phyloP scores from a whole-genome alignment of 768 basidiomycete genomes.

The Auricularia auricula-judae region DNA sequence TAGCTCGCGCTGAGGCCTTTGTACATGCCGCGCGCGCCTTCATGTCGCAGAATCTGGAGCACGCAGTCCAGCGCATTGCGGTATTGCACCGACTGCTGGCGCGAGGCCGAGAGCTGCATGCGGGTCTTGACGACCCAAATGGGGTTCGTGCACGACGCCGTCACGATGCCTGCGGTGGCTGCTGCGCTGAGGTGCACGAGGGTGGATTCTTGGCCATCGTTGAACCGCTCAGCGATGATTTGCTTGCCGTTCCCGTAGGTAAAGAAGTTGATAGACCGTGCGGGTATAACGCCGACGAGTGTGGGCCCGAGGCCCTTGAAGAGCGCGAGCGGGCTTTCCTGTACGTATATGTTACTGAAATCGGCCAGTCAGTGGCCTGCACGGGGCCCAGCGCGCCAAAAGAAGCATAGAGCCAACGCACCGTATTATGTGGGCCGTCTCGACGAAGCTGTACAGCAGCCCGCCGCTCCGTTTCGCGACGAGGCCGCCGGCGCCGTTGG shows the following conservation, averaged over 20 bases:
- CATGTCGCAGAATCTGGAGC: conserved; percentile 61
- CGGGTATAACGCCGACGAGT: conserved; percentile 88
- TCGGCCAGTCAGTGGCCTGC: neutral
- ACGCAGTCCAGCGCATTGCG: conserved; percentile 31
- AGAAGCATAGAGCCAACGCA: neutral
- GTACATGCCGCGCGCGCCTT: conserved; percentile 85
- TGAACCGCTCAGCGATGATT: conserved; percentile 73
- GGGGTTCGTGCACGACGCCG: conserved; percentile 88
- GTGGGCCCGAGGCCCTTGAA: conserved; percentile 95
- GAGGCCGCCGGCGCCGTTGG: conserved; percentile 17
- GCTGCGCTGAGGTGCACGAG: conserved; percentile 81
- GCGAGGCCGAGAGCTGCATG: conserved; percentile 56
- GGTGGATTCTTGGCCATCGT: conserved; percentile 69
- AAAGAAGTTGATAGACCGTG: conserved; percentile 95
- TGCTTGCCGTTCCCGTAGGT: conserved; percentile 96
- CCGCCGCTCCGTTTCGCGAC: conserved; percentile 28
- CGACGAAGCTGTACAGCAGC: conserved; percentile 85
- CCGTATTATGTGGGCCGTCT: conserved; percentile 43
- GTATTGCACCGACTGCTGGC: conserved; percentile 1
- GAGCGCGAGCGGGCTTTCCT: conserved; percentile 80
- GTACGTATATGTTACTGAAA: conserved; percentile 71
- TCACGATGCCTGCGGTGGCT: conserved; percentile 74
- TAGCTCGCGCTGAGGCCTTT: conserved; percentile 92
- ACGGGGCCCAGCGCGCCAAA: neutral
- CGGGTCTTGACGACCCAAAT: conserved; percentile 99